Conservation (phyloP, 2,329 filamentous ascomycete genomes). For the Fusarium annulatum region DNA sequence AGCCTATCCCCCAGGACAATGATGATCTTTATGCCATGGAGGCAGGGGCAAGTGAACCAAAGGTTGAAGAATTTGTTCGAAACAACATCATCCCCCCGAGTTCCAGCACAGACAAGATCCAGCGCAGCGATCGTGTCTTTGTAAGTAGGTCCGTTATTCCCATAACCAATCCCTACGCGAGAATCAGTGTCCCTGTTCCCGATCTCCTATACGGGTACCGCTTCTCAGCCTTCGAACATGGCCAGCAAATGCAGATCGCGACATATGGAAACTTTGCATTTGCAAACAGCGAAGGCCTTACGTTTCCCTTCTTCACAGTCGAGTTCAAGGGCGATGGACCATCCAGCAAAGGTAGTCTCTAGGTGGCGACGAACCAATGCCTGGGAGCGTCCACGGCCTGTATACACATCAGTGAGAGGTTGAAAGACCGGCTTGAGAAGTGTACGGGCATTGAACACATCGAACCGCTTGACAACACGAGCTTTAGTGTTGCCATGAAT, state of each 20-base stretch:
- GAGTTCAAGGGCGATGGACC: slow-evolving; percentile 19
- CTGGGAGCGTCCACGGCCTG: slow-evolving; percentile 48
- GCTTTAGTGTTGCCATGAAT: slow-evolving; percentile 47
- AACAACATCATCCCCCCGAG: background rate
- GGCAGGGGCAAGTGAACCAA: background rate
- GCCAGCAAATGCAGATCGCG: background rate
- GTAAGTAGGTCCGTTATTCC: background rate
- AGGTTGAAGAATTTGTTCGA: slow-evolving; percentile 4
- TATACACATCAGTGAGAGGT: slow-evolving; percentile 42
- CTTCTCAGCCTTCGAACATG: background rate
- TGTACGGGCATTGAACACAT: background rate
- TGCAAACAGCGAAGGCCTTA: background rate
- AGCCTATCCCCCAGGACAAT: background rate
- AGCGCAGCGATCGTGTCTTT: slow-evolving; percentile 1
- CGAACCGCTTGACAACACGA: slow-evolving; percentile 35
- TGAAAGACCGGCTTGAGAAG: background rate
- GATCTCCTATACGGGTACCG: slow-evolving; percentile 8
- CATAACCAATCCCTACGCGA: background rate
- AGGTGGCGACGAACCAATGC: slow-evolving; percentile 52
- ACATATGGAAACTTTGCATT: background rate
- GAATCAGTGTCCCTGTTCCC: slow-evolving; percentile 5
- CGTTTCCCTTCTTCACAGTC: background rate
- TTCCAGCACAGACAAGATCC: background rate
- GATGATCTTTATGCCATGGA: background rate
- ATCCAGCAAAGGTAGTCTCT: slow-evolving; percentile 18